phyloP scores from a whole-genome alignment of 345 rosid genomes.

The Luvunga scandens region DNA sequence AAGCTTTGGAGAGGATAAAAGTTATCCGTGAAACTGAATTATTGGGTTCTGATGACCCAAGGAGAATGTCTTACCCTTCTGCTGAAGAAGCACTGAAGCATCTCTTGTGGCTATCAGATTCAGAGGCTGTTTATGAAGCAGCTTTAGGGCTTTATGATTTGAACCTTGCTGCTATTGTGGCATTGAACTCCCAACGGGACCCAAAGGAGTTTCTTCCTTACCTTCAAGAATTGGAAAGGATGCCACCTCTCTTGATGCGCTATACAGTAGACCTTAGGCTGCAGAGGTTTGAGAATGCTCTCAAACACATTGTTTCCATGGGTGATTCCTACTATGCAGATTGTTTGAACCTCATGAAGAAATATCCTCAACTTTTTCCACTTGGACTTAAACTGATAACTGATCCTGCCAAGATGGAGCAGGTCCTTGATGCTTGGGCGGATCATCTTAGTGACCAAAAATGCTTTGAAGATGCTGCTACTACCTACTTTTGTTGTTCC shows the following conservation, averaged over 20 bases:
- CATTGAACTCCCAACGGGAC: conserved; percentile 88
- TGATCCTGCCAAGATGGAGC: conserved; percentile 56
- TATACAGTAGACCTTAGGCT: conserved; percentile 82
- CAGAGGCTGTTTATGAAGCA: conserved; percentile 91
- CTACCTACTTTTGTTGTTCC: conserved; percentile 70
- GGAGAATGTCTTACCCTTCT: conserved; percentile 60
- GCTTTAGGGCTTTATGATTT: conserved; percentile 95
- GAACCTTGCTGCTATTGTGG: conserved; percentile 97
- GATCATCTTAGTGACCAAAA: conserved; percentile 75
- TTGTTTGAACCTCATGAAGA: conserved; percentile 71
- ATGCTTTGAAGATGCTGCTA: conserved; percentile 86
- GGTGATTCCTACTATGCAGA: conserved; percentile 72
- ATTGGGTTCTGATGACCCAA: conserved; percentile 51
- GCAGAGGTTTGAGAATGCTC: conserved; percentile 80
- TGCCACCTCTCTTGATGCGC: conserved; percentile 72
- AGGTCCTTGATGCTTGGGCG: conserved; percentile 88
- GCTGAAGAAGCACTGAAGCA: conserved; percentile 97
- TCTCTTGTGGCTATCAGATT: conserved; percentile 89
- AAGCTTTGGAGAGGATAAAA: conserved; percentile 85
- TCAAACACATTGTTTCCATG: conserved; percentile 73
- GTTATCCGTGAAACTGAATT: conserved; percentile 85
- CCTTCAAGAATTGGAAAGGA: conserved; percentile 73
- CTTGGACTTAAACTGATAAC: conserved; percentile 68
- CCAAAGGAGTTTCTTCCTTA: conserved; percentile 98
- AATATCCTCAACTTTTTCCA: conserved; percentile 79